Conservation (phyloP, 2,329 filamentous ascomycete species). For the Fusarium sp. region DNA sequence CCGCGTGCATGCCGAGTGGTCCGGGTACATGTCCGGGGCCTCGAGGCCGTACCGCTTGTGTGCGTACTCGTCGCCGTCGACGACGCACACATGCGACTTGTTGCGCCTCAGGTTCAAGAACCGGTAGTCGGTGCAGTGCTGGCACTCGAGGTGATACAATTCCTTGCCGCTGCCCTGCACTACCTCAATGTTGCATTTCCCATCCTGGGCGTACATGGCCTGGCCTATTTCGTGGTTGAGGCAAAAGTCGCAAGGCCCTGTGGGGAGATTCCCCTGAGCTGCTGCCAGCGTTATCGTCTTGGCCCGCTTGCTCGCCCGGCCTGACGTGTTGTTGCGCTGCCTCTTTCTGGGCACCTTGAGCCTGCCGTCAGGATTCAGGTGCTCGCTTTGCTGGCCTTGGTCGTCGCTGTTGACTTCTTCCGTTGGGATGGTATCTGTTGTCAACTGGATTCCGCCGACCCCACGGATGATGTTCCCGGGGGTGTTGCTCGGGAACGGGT, state of each 20-base stretch:
- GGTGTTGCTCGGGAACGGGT: background rate
- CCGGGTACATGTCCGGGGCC: slow-evolving; percentile 13
- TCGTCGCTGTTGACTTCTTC: background rate
- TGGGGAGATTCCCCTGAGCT: background rate
- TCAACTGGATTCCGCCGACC: background rate
- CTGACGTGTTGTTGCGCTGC: background rate
- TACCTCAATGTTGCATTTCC: slow-evolving; percentile 12
- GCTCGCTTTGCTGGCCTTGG: background rate
- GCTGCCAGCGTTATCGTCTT: background rate
- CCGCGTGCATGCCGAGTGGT: background rate
- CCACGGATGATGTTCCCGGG: background rate
- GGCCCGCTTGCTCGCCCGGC: background rate
- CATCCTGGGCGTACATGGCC: background rate
- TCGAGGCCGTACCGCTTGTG: slow-evolving; percentile 19
- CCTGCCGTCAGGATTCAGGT: background rate
- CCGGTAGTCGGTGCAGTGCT: slow-evolving; percentile 36
- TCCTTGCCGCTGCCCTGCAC: background rate
- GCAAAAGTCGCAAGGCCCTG: slow-evolving; percentile 30
- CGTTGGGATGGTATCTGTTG: background rate
- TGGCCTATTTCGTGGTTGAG: slow-evolving; percentile 10
- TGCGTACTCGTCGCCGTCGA: slow-evolving; percentile 1
- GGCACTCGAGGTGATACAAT: slow-evolving; percentile 16
- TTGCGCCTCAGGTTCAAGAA: background rate
- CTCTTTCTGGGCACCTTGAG: background rate
- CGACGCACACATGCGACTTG: slow-evolving; percentile 11